Base-by-base conservation (phyloP, 2,329 filamentous ascomycete species). In the Teratosphaeria viscida region DNA sequence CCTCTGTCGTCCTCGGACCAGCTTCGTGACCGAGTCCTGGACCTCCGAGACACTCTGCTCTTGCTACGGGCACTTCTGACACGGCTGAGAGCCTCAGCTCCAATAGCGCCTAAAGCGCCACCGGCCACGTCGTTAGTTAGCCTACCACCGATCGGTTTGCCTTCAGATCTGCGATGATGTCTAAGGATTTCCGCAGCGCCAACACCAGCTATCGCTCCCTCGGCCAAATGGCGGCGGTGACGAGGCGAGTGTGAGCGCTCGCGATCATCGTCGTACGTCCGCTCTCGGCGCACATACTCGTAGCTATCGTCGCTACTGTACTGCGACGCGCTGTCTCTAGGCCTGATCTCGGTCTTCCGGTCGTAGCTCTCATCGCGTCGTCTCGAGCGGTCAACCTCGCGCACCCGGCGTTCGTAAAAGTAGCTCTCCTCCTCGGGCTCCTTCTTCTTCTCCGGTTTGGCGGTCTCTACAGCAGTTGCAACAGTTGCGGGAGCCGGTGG, bases 231-330 rank as follows among this genome's bases (percentile, higher is more conserved):
- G 35, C 81, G 81, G 56, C 73, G 73, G 64, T 80, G 80, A 62
- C 83, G 78, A 19, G 78, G 77, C 49, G 65, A 66, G 19, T 57
- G 56, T 12, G 59, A 57, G 16, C 61, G 55, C 32, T 61, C 62
- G 27, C 72, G 71, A 52, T 72, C 75, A 35, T 66, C 75, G 66
- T 74, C 79, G 66, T 62, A 58, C 14, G 49, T 61, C 19, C 77
- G 80, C 78, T 73, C 70, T 47, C 68, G 67, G 16, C 79, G 80
- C 43, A 84, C 74, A 65, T 85, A 84, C 58, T 85, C 81, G 67
- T 82, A 80, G 66, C 83, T 84, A 62, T 85, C 83, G 66, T 85
- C 83, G 65, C 82, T 84, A 65, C 82, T 83, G 60, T 76, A 74
- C 63, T 82, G 79, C 11, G 80, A 82, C 55, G 79, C 74, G 16